A percentile compares a stretch with the other conserved stretches of the same genome.
Conservation (phyloP, 805 yeast genomes). For the Sugiyamaella marilandica region DNA sequence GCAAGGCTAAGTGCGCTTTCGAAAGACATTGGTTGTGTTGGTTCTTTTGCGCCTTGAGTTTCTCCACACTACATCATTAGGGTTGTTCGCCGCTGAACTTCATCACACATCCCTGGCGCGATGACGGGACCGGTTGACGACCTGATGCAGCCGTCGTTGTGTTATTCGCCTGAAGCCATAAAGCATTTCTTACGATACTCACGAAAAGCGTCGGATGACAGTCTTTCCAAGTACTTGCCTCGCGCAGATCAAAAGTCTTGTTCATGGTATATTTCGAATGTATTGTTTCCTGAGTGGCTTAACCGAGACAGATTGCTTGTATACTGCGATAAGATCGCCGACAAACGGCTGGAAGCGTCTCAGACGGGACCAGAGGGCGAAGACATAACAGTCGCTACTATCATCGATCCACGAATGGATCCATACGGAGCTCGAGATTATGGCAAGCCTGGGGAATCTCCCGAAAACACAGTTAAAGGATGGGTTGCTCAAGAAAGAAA, state of each 20-base stretch:
- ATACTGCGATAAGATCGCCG: constrained; percentile 18
- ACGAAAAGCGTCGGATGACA: constrained; percentile 30
- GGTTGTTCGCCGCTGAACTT: too few species aligned
- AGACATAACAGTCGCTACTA: background rate
- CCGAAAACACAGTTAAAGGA: constrained; percentile 14
- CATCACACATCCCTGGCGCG: too few species aligned
- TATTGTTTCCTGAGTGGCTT: constrained; percentile 23
- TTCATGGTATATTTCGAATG: constrained; percentile 14
- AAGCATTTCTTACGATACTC: constrained; percentile 27
- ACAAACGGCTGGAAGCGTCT: background rate
- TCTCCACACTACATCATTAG: too few species aligned
- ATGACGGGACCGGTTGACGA: constrained; percentile 3
- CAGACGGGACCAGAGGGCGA: background rate
- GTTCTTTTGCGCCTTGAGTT: too few species aligned
- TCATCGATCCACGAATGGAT: constrained; percentile 22
- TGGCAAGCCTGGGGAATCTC: constrained; percentile 2
- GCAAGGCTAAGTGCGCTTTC: too few species aligned
- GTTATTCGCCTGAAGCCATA: constrained; percentile 26
- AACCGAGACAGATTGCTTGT: constrained; percentile 17
- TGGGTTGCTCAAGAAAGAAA: constrained; percentile 19
- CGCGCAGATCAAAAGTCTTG: constrained; percentile 22
- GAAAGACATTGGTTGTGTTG: too few species aligned
- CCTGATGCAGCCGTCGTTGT: constrained; percentile 16
- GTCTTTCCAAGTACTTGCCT: constrained; percentile 26
- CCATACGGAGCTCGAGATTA: constrained; percentile 23